Percentiles rank a stretch among this genome's conserved stretches.
phyloP scores from a whole-genome alignment of 2,329 filamentous ascomycete species.

The Colletotrichum sp. region DNA sequence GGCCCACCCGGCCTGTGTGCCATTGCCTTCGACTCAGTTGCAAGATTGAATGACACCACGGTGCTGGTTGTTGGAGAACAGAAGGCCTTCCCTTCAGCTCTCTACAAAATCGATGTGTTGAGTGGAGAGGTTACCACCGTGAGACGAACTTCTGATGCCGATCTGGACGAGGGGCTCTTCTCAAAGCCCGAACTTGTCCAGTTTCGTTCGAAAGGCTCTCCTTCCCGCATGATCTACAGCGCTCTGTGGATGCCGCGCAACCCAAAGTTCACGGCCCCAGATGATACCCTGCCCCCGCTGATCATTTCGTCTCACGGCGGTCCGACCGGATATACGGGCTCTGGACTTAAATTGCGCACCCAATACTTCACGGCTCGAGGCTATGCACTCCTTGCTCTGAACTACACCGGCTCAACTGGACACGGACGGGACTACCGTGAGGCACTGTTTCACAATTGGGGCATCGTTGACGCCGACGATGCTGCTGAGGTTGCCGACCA shows the following conservation, averaged over 20 bases:
- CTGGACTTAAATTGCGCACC: conserved; percentile 46
- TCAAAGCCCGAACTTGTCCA: conserved; percentile 42
- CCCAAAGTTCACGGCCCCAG: conserved; percentile 41
- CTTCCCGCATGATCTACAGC: conserved; percentile 41
- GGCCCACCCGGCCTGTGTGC: conserved; percentile 26
- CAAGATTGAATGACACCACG: conserved; percentile 35
- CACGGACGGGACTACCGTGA: conserved; percentile 57
- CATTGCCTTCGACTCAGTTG: conserved; percentile 38
- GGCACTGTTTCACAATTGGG: conserved; percentile 54
- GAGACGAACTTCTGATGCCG: conserved; percentile 36
- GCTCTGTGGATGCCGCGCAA: conserved; percentile 57
- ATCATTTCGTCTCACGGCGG: conserved; percentile 58
- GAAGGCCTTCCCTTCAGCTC: conserved; percentile 29
- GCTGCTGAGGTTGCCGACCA: conserved; percentile 49
- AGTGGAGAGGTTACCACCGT: conserved; percentile 29
- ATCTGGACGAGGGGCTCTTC: conserved; percentile 33
- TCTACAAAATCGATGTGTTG: conserved; percentile 39
- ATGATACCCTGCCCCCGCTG: conserved; percentile 47
- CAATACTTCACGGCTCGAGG: conserved; percentile 62
- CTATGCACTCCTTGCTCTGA: conserved; percentile 54
- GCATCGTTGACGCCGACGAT: conserved; percentile 55
- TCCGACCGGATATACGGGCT: conserved; percentile 47
- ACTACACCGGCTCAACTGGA: conserved; percentile 57
- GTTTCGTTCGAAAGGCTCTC: conserved; percentile 28
- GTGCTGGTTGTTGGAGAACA: conserved; percentile 44